Evolutionary conservation across 805 yeast species (phyloP).

Genomic region (Saturnispora saitoi): DNA sequence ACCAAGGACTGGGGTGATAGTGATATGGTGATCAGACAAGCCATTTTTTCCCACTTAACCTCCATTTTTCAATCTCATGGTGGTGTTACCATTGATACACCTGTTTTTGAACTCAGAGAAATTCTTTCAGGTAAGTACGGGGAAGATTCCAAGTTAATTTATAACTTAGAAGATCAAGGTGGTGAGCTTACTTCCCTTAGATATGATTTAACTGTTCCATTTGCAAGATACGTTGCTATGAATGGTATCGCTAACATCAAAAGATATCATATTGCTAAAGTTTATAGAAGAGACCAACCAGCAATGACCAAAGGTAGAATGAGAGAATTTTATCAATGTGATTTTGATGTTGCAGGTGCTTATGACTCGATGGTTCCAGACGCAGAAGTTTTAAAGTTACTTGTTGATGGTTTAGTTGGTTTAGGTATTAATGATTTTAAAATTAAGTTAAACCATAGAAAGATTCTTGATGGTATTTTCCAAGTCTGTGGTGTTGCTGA

Average conservation of each 20-base stretch:
- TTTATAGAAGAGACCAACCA: conserved; percentile 98
- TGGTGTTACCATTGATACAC: conserved; percentile 96
- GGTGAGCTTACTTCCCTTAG: conserved; percentile 94
- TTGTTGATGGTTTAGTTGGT: conserved; percentile 76
- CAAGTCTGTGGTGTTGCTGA: conserved; percentile 90
- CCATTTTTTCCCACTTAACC: conserved; percentile 67
- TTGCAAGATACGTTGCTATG: conserved; percentile 95
- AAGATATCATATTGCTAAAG: conserved; percentile 96
- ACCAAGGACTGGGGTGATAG: conserved; percentile 98
- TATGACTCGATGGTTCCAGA: conserved; percentile 96
- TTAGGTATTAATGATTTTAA: conserved; percentile 86
- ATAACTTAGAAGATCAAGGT: conserved; percentile 96
- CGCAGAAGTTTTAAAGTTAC: conserved; percentile 73
- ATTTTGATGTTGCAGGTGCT: conserved; percentile 90
- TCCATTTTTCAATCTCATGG: conserved; percentile 88
- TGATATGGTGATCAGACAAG: conserved; percentile 93
- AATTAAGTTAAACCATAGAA: conserved; percentile 89
- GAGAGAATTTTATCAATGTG: conserved; percentile 99
- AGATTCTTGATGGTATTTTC: conserved; percentile 92
- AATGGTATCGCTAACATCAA: conserved; percentile 84
- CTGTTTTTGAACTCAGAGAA: conserved; percentile 93
- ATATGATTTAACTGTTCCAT: conserved; percentile 96
- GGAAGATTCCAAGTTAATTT: conserved; percentile 94
- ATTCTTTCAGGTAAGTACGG: conserved; percentile 96
- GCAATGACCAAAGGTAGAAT: conserved; percentile 99